Percentiles rank a stretch among this genome's conserved stretches.
Evolutionary conservation across 164 flowering plant species (phyloP).

Genomic region (Pachysandra terminalis): DNA sequence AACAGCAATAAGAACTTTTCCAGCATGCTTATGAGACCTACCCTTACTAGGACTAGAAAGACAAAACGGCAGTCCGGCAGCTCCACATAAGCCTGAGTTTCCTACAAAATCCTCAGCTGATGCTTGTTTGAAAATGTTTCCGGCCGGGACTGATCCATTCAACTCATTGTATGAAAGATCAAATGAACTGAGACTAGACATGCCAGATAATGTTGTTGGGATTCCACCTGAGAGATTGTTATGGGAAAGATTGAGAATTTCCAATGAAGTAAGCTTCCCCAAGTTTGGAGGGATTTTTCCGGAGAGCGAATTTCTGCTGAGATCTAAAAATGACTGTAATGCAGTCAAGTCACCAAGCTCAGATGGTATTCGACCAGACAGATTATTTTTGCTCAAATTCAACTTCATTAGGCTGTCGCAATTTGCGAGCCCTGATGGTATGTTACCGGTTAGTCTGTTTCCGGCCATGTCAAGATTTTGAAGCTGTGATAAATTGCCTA

Average conservation of each 20-base stretch:
- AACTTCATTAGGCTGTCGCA: slow-evolving; percentile 18
- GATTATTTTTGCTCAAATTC: slow-evolving; percentile 20
- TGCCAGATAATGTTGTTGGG: slow-evolving; percentile 12
- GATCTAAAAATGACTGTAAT: slow-evolving; percentile 20
- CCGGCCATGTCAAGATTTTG: slow-evolving; percentile 23
- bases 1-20: slow-evolving; percentile 16
- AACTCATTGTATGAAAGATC: slow-evolving; percentile 27
- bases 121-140: slow-evolving; percentile 13
- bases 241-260: slow-evolving; percentile 26
- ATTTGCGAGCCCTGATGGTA: slow-evolving; percentile 19
- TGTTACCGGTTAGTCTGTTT: slow-evolving; percentile 23
- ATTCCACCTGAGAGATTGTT: slow-evolving; percentile 27
- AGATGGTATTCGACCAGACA: slow-evolving; percentile 26
- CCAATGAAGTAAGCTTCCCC: slow-evolving; percentile 15
- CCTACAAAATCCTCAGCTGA: slow-evolving; percentile 10
- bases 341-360: slow-evolving; percentile 21
- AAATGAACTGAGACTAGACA: slow-evolving; percentile 26
- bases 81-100: slow-evolving; percentile 32
- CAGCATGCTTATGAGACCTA: slow-evolving; percentile 7
- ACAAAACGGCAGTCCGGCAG: slow-evolving; percentile 23
- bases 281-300: slow-evolving; percentile 22
- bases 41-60: background rate
- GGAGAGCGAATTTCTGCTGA: slow-evolving; percentile 26
- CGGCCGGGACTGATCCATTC: slow-evolving; percentile 22
- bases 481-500: slow-evolving; percentile 16